Evolutionary conservation across 116 monocot species (phyloP).

Genomic region (Trichopus zeylanicus): DNA sequence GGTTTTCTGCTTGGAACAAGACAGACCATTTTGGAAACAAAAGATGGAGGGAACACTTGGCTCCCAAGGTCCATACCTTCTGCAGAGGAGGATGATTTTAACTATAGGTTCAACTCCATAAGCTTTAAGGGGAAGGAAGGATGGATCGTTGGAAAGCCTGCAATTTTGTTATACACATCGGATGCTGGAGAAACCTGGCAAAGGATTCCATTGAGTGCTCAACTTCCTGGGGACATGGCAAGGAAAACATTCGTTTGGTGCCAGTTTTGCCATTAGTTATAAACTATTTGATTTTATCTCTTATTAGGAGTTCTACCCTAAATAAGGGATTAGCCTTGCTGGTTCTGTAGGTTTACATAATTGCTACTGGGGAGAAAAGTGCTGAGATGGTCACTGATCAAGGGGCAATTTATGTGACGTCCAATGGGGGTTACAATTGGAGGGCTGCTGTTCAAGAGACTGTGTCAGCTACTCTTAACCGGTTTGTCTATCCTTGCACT

Average conservation of each 20-base stretch:
- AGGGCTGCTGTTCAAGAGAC: conserved; percentile 80
- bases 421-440: conserved; percentile 34
- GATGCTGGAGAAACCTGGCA: conserved; percentile 91
- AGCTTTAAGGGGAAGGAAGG: conserved; percentile 91
- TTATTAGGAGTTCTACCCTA: too few species aligned
- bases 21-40: conserved; percentile 93
- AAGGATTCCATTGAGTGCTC: conserved; percentile 81
- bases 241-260: too few species aligned
- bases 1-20: conserved; percentile 93
- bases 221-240: conserved; percentile 97
- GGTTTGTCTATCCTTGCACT: conserved; percentile 34
- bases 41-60: conserved; percentile 91
- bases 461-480: conserved; percentile 86
- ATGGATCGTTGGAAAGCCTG: conserved; percentile 96
- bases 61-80: conserved; percentile 72
- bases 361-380: conserved; percentile 82
- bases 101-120: conserved; percentile 94
- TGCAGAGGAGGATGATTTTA: conserved; percentile 96
- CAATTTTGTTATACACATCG: conserved; percentile 80
- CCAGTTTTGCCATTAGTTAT: too few species aligned
- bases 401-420: conserved; percentile 89
- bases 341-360: conserved; percentile 66
- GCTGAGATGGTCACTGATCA: conserved; percentile 98
- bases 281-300: too few species aligned
- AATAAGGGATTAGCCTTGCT: not conserved